Base-by-base conservation (phyloP, 495 filamentous ascomycete genomes). In the Neurospora hispaniola region DNA sequence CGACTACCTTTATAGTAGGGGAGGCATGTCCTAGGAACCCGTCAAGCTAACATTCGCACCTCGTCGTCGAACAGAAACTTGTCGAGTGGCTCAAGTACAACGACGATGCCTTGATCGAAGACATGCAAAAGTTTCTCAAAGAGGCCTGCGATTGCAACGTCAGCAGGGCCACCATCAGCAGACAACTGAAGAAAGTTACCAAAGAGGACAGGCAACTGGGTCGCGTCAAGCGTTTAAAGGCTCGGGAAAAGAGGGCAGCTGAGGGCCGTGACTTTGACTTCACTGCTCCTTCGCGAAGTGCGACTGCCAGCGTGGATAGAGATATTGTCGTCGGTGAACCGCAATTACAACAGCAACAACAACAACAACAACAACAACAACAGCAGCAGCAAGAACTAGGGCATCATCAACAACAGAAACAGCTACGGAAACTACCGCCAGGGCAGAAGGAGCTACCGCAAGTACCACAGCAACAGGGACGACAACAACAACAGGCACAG, bases 71-170 rank as follows among this genome's bases (percentile, higher is more conserved):
- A 5, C 54, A 80, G 78, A 79, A 78, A 70, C 75, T 79, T 39
- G 40, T 76, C 0, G 76, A 71, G 16, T 80, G 78, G 78, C 72
- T 79, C 46, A 74, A 80, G 43, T 69, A 72, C 48, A 73, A 80
- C 72, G 72, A 74, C 14, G 74, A 79, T 70, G 78, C 76, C 0
- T 74, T 79, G 4, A 73, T 80, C 38, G 78, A 76, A 10, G 78
- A 80, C 69, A 79, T 79, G 73, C 78, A 80, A 68, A 42, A 69
- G 42, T 80, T 76, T 39, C 70, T 80, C 41, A 71, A 73, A 71
- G 73, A 69, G 7, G 46, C 75, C 5, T 78, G 75, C 27, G 72
- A 70, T 48, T 71, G 79, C 27, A 69, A 79, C 11, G 66, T 80
- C 38, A 78, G 78, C 73, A 43, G 70, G 10, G 69, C 75, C 5